Conservation (phyloP, 1,139 yeast species). For the Pichia sp. region DNA sequence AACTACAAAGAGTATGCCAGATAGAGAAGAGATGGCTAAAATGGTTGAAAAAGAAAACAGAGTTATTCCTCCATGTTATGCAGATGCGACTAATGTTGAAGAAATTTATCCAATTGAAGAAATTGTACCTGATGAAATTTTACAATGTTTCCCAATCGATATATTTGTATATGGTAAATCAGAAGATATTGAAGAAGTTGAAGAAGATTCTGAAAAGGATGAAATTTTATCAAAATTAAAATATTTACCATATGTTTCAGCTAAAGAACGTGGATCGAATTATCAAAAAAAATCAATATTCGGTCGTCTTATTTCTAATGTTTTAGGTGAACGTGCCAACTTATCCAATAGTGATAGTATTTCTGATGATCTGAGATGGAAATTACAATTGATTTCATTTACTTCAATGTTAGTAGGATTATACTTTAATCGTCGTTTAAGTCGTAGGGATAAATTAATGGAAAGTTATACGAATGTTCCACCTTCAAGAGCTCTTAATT, state of each 20-base stretch:
- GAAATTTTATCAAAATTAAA: constrained; percentile 29
- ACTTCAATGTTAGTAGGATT: constrained; percentile 76
- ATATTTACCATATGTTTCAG: constrained; percentile 55
- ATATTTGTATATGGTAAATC: constrained; percentile 1
- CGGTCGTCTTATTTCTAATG: constrained; percentile 5
- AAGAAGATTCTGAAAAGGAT: constrained; percentile 25
- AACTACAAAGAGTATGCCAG: constrained; percentile 67
- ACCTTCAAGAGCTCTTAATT: constrained; percentile 68
- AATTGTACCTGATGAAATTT: constrained; percentile 65
- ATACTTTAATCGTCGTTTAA: constrained; percentile 64
- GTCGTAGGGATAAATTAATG: constrained; percentile 53
- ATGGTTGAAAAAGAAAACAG: constrained; percentile 57
- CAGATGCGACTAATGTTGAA: constrained; percentile 71
- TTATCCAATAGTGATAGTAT: not conserved
- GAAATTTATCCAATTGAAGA: constrained; percentile 71
- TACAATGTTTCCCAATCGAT: constrained; percentile 53
- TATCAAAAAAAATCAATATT: constrained; percentile 11
- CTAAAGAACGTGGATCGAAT: constrained; percentile 9
- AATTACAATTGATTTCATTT: constrained; percentile 67
- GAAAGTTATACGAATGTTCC: constrained; percentile 68
- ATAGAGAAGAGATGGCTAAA: constrained; percentile 51
- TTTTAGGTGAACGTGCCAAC: constrained; percentile 4
- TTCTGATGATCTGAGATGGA: constrained; percentile 10
- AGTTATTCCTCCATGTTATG: constrained; percentile 76
- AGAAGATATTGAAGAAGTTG: constrained; percentile 32